Evolutionary conservation across 2,329 filamentous ascomycete species (phyloP).

Genomic region (Endothia cerciana): DNA sequence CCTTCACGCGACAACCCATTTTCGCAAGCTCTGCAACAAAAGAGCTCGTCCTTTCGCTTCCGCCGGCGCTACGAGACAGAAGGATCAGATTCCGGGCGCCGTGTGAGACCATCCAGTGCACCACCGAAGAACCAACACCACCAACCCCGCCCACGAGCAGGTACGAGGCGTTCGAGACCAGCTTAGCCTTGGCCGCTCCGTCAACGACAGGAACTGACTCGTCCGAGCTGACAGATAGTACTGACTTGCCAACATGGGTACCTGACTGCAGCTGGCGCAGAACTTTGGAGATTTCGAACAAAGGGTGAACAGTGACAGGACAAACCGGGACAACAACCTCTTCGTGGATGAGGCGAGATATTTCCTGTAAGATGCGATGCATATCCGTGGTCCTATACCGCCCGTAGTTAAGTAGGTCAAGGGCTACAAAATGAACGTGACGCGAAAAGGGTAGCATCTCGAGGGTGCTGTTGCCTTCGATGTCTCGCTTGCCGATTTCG

Average conservation of each 20-base stretch:
- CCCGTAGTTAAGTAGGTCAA: no score
- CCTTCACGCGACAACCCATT: no score
- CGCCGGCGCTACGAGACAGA: constrained; percentile 35
- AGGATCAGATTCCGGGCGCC: constrained; percentile 38
- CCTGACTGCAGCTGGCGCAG: constrained; percentile 42
- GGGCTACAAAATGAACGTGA: constrained; percentile 6
- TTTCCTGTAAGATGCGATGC: background rate
- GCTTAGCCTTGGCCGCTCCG: background rate
- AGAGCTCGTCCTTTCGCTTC: constrained; percentile 27
- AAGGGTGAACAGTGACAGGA: constrained; percentile 29
- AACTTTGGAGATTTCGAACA: constrained; percentile 37
- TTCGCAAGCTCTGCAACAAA: background rate
- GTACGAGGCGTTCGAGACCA: constrained; percentile 35
- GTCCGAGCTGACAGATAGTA: constrained; percentile 36
- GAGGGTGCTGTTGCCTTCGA: constrained; percentile 38
- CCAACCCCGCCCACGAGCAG: constrained; percentile 40
- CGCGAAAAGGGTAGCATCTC: constrained; percentile 36
- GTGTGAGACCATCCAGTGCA: constrained; percentile 35
- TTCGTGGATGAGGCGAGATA: background rate
- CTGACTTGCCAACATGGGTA: constrained; percentile 38
- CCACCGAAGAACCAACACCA: constrained; percentile 38
- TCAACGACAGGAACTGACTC: constrained; percentile 31
- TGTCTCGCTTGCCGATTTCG: constrained; percentile 40
- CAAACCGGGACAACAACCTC: constrained; percentile 20
- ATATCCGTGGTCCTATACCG: no score